These are phyloP conservation scores for Dissophora ornata DNA, from an alignment of 192 early-diverging fungal species.

Conservation along the genomic window DNA sequence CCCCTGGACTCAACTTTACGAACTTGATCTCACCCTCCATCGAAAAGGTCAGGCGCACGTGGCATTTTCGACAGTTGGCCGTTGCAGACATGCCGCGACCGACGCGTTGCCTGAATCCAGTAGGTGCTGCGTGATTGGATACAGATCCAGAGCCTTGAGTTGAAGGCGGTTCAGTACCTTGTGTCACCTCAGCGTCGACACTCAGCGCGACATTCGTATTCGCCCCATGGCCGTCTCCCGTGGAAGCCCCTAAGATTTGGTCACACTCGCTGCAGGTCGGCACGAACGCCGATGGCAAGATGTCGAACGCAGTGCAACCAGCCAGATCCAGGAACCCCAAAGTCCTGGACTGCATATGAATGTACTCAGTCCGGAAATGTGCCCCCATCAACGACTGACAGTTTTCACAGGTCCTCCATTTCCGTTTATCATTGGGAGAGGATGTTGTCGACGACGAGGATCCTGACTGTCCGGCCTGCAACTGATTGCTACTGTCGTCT, in stretches of 20 bases:
- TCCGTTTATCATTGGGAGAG: slow-evolving; percentile 36
- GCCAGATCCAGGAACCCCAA: slow-evolving; percentile 83
- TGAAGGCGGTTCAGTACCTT: too few relatives aligned
- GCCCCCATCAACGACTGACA: slow-evolving; percentile 66
- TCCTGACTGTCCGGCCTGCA: too few relatives aligned
- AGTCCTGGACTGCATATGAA: slow-evolving; percentile 63
- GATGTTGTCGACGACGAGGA: slow-evolving; percentile 9
- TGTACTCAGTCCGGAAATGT: slow-evolving; percentile 69
- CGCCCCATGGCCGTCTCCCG: not conserved
- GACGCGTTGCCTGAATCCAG: slow-evolving; percentile 46
- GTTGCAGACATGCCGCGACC: slow-evolving; percentile 53
- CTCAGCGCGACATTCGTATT: not conserved
- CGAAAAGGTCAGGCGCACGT: slow-evolving; percentile 56
- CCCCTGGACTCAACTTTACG: slow-evolving; percentile 56
- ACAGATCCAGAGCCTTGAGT: not conserved
- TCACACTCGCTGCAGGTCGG: slow-evolving; percentile 79
- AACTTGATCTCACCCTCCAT: slow-evolving; percentile 69
- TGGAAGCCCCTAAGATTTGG: slow-evolving; percentile 47
- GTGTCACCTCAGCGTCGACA: too few relatives aligned
- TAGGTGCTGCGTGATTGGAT: slow-evolving; percentile 5
- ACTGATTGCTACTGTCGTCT: slow-evolving; percentile 27
- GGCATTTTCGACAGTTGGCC: slow-evolving; percentile 56
- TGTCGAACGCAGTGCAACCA: slow-evolving; percentile 72
- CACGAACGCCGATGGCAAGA: slow-evolving; percentile 77
- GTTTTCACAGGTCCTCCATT: slow-evolving; percentile 65